Evolutionary conservation across 176 grass and related monocot species (phyloP).

Genomic region (Rhynchospora breviuscula): DNA sequence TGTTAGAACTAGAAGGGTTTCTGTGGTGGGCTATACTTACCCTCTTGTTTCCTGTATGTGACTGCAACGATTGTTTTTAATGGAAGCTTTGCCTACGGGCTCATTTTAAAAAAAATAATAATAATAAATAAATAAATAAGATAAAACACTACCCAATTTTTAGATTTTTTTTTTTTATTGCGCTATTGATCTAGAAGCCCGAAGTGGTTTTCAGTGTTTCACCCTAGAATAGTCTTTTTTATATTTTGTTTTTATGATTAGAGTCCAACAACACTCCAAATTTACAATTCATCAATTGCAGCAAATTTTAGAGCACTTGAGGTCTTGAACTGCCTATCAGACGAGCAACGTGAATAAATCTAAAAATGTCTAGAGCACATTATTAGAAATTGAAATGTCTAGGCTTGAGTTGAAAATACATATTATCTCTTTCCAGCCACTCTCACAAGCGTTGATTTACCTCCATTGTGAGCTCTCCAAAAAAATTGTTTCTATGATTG

Average conservation of each 20-base stretch:
- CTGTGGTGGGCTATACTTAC: too few species aligned
- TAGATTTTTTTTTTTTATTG: not conserved
- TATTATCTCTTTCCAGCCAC: not conserved
- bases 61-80: too few species aligned
- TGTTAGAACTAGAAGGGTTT: too few species aligned
- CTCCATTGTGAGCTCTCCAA: not conserved
- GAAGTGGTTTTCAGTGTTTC: not conserved
- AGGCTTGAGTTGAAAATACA: not conserved
- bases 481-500: not conserved
- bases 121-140: too few species aligned
- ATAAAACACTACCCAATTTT: not conserved
- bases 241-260: not conserved
- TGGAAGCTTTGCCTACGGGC: too few species aligned
- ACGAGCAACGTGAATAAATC: not conserved
- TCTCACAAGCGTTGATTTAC: not conserved
- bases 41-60: too few species aligned
- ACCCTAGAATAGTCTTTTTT: not conserved
- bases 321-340: not conserved
- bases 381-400: not conserved
- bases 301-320: too few species aligned
- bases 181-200: not conserved
- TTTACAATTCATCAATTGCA: too few species aligned
- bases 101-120: too few species aligned
- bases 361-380: not conserved
- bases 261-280: too few species aligned